phyloP scores from a whole-genome alignment of 345 rosid genomes.

The Corchorus olitorius region DNA sequence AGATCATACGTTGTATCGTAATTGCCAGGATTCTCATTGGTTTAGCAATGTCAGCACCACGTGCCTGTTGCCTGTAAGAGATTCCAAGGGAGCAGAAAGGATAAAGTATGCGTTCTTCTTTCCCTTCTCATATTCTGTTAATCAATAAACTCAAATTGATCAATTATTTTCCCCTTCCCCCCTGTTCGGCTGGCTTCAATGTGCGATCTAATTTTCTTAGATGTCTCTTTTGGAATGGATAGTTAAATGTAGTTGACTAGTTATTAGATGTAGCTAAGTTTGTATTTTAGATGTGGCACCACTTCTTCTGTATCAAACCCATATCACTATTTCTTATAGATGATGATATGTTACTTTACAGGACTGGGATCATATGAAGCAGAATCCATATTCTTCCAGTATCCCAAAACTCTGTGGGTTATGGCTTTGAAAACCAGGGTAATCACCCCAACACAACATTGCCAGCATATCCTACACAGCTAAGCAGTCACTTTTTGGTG shows the following conservation, averaged over 20 bases:
- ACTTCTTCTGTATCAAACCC: not conserved
- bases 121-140: constrained; percentile 12
- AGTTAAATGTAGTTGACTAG: not conserved
- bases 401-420: not conserved
- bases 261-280: not conserved
- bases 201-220: not conserved
- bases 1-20: constrained; percentile 24
- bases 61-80: constrained; percentile 25
- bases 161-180: not conserved
- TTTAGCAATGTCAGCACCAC: constrained; percentile 21
- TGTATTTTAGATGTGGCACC: not conserved
- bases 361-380: not conserved
- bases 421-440: not conserved
- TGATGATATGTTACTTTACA: not conserved
- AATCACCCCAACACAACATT: not conserved
- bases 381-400: not conserved
- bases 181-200: not conserved
- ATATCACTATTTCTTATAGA: not conserved
- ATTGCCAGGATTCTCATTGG: constrained; percentile 13
- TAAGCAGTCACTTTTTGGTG: too few relatives aligned
- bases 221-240: not conserved
- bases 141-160: constrained; percentile 9
- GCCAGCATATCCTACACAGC: not conserved
- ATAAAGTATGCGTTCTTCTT: constrained; percentile 26
- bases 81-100: constrained; percentile 27